Base-by-base conservation (phyloP, 2,329 filamentous ascomycete species). In the Mycosphaerelloides madeirae region DNA sequence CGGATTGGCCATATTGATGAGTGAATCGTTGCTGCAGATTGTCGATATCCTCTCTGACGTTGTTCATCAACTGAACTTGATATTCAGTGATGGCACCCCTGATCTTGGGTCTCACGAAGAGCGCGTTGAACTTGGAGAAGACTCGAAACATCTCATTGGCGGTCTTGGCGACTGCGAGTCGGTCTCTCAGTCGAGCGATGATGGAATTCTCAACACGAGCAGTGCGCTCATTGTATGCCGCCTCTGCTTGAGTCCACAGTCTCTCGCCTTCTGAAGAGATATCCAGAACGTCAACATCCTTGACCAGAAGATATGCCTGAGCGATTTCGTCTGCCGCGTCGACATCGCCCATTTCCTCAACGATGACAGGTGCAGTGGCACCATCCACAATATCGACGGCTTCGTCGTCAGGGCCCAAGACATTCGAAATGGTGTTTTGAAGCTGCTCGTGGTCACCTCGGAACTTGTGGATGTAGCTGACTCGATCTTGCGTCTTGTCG, bases 131-230 rank as follows among this genome's bases (percentile, higher is more conserved):
- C 65, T 97, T 97, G 41, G 93, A 97, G 66, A 98, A 98, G 50
- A 99, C 93, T 43, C 94, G 86, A 67, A 99, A 99, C 93, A 98
- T 99, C 69, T 98, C 94, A 63, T 95, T 97, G 31, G 93, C 93
- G 50, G 89, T 95, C 75, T 95, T 96, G 11, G 93, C 91, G 6
- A 89, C 95, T 12, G 90, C 93, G 44, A 98, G 77, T 46, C 93
- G 85, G 68, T 98, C 93, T 60, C 93, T 80, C 25, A 98, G 76
- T 42, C 89, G 80, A 28, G 93, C 89, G 65, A 99, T 99, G 67
- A 99, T 98, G 3, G 93, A 96, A 68, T 98, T 98, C 66, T 99
- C 93, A 3, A 99, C 93, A 48, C 93, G 82, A 14, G 93, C 91
- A 8, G 94, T 98, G 31, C 94, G 85, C 66, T 98, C 94, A 56